A percentile compares a stretch with the other conserved stretches of the same genome.
Conservation (phyloP, 257 asterid genomes). For the Orobanche coerulescens region DNA sequence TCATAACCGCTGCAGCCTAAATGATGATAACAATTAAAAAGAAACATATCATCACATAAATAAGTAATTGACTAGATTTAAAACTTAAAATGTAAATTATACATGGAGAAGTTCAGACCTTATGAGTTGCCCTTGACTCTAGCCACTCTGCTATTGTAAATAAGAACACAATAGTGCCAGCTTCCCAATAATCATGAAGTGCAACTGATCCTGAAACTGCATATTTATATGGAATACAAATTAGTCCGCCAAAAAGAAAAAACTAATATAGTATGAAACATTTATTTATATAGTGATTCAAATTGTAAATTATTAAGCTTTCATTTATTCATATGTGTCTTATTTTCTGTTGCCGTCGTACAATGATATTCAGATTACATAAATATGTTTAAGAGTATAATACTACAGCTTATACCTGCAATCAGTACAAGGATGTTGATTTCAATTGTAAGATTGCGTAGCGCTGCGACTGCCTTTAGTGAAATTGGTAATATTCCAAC, state of each 20-base stretch:
- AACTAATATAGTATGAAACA: too few relatives aligned
- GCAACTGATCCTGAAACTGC: slow-evolving; percentile 67
- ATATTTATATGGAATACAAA: not conserved
- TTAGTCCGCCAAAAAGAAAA: not conserved
- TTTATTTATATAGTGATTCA: too few relatives aligned
- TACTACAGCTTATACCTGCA: slow-evolving; percentile 48
- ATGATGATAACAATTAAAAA: not conserved
- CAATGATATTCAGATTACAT: too few relatives aligned
- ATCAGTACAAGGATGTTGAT: slow-evolving; percentile 61
- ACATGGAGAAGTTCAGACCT: slow-evolving; percentile 29
- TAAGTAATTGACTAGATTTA: not conserved
- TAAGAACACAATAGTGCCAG: slow-evolving; percentile 68
- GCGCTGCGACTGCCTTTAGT: slow-evolving; percentile 33
- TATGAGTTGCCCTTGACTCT: slow-evolving; percentile 66
- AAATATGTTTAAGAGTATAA: not conserved
- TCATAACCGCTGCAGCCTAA: slow-evolving; percentile 57
- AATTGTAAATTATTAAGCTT: too few relatives aligned
- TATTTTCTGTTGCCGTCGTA: too few relatives aligned
- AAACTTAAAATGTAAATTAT: not conserved
- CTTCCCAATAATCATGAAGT: slow-evolving; percentile 73
- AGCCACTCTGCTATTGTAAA: slow-evolving; percentile 73
- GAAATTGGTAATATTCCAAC: slow-evolving; percentile 45
- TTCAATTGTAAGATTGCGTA: slow-evolving; percentile 41
- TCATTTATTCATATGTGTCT: too few relatives aligned
- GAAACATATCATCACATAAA: not conserved